phyloP scores from a whole-genome alignment of 768 basidiomycete genomes.

The Suillus subaureus region DNA sequence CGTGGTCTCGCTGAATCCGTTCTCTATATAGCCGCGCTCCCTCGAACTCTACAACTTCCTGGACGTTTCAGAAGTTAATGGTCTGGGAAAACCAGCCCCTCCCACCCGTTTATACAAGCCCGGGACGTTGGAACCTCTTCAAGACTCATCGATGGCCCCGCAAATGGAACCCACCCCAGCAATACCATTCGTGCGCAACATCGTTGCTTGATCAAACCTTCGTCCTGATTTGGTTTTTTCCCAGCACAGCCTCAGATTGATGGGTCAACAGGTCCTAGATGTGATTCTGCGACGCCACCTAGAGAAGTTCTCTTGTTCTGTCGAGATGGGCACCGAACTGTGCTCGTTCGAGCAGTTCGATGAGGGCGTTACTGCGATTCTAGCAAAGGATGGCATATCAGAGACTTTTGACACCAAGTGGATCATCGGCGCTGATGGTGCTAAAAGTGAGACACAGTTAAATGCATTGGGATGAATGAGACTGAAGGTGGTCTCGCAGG shows the following conservation, averaged over 20 bases:
- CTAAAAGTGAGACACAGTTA: too few relatives aligned
- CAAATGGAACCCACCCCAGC: conserved; percentile 21
- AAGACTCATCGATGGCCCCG: conserved; percentile 18
- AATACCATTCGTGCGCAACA: conserved; percentile 28
- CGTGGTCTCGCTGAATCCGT: background rate
- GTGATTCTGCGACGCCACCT: conserved; percentile 28
- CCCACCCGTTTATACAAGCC: conserved; percentile 36
- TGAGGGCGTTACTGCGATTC: background rate
- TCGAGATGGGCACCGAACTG: conserved; percentile 41
- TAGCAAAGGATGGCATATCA: background rate
- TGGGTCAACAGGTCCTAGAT: conserved; percentile 28
- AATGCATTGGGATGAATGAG: too few relatives aligned
- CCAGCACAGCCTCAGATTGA: background rate
- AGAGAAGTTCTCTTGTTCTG: conserved; percentile 23
- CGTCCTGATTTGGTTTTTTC: background rate
- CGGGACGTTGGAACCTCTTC: conserved; percentile 5
- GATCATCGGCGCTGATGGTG: too few relatives aligned
- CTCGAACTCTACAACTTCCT: conserved; percentile 42
- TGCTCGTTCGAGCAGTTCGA: conserved; percentile 35
- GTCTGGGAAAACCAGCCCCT: conserved; percentile 28
- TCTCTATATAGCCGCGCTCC: conserved; percentile 39
- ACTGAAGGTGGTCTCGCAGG: background rate
- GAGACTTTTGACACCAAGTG: too few relatives aligned
- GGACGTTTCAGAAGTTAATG: conserved; percentile 38
- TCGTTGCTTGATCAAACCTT: background rate